Conservation (phyloP, 768 basidiomycete species). For the Dictyophora rubrovolvata region DNA sequence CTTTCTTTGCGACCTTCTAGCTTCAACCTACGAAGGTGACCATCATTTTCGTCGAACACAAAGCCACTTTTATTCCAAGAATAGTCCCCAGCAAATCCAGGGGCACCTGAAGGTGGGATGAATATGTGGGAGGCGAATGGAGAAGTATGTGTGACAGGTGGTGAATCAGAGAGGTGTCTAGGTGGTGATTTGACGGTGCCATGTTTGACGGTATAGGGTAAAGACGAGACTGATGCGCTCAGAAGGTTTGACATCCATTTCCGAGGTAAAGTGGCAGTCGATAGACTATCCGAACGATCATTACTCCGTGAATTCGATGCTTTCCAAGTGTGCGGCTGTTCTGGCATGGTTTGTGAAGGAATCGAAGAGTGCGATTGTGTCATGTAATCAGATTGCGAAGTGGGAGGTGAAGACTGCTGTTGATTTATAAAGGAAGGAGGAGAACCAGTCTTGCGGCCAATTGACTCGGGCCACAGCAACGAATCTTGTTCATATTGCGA, state of each 20-base stretch:
- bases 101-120: conserved; percentile 52
- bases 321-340: conserved; percentile 22
- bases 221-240: conserved; percentile 16
- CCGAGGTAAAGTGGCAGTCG: conserved; percentile 24
- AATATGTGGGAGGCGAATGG: conserved; percentile 40
- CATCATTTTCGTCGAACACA: conserved; percentile 26
- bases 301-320: conserved; percentile 27
- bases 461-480: conserved; percentile 40
- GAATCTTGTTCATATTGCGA: conserved; percentile 62
- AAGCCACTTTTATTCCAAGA: conserved; percentile 60
- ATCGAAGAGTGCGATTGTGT: conserved; percentile 10
- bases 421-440: background rate
- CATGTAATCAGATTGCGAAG: conserved; percentile 1
- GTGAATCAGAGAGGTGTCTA: background rate
- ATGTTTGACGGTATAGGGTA: conserved; percentile 6
- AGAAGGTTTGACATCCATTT: conserved; percentile 39
- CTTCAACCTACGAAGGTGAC: conserved; percentile 35
- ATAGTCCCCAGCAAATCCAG: conserved; percentile 60
- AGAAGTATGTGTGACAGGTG: conserved; percentile 29
- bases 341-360: conserved; percentile 22
- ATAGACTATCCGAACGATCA: conserved; percentile 5
- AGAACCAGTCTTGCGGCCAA: background rate
- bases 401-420: background rate
- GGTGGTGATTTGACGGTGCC: conserved; percentile 8
- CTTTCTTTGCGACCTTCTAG: conserved; percentile 41